Conservation (phyloP, 805 yeast genomes). For the Tetrapisispora fleetii region DNA sequence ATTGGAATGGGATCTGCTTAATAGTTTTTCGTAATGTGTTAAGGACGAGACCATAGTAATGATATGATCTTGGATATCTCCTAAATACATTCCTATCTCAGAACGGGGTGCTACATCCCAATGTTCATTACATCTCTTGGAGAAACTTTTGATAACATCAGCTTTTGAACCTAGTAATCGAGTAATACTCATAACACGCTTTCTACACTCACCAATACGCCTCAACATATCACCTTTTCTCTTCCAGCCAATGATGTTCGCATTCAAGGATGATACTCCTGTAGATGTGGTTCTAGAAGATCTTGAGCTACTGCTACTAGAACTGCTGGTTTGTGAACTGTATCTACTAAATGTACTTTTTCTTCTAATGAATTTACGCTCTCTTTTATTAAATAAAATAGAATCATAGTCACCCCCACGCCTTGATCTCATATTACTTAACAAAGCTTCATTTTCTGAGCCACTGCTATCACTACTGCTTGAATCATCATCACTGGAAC, state of each 20-base stretch:
- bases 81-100: slow-evolving; percentile 89
- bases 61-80: slow-evolving; percentile 96
- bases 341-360: slow-evolving; percentile 2
- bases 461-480: slow-evolving; percentile 10
- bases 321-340: not conserved
- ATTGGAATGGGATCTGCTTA: slow-evolving; percentile 92
- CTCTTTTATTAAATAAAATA: not conserved
- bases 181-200: slow-evolving; percentile 83
- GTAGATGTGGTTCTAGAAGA: slow-evolving; percentile 23
- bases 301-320: slow-evolving; percentile 3
- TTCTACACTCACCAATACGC: slow-evolving; percentile 90
- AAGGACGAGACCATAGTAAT: slow-evolving; percentile 94
- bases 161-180: slow-evolving; percentile 86
- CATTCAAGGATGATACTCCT: slow-evolving; percentile 30
- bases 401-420: slow-evolving; percentile 2
- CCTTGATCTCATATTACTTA: not conserved
- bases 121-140: slow-evolving; percentile 80
- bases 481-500: slow-evolving; percentile 14
- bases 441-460: slow-evolving; percentile 2
- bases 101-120: slow-evolving; percentile 71
- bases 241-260: slow-evolving; percentile 61
- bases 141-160: slow-evolving; percentile 93
- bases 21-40: slow-evolving; percentile 86
- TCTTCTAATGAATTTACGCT: not conserved
- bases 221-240: slow-evolving; percentile 91